These are phyloP conservation scores for Kurtzmaniella natalensis DNA, from an alignment of 1,139 yeast genomes.

Conservation along the genomic window DNA sequence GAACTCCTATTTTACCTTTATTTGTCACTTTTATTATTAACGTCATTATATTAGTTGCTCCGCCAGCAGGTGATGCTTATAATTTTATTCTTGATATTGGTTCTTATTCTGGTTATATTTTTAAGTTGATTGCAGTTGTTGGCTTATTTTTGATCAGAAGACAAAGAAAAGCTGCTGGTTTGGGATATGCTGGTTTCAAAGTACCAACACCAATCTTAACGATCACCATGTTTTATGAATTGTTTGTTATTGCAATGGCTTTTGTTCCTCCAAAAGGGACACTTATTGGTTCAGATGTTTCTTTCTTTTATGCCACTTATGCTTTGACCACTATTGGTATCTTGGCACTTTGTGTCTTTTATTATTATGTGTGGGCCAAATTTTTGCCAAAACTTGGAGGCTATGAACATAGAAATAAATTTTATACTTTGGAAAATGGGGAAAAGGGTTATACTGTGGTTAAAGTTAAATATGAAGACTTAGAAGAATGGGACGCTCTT, in stretches of 20 bases:
- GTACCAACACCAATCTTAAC: constrained; percentile 28
- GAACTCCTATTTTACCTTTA: constrained; percentile 39
- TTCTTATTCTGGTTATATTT: constrained; percentile 31
- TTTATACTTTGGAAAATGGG: constrained; percentile 30
- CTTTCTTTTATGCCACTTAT: constrained; percentile 27
- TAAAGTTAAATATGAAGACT: constrained; percentile 25
- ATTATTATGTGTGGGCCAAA: constrained; percentile 34
- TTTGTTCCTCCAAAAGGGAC: constrained; percentile 32
- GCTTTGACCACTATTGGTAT: constrained; percentile 27
- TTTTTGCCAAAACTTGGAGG: constrained; percentile 30
- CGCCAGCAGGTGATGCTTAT: constrained; percentile 45
- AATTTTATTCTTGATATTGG: constrained; percentile 35
- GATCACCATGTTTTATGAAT: constrained; percentile 25
- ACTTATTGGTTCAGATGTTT: constrained; percentile 32
- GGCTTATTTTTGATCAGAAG: constrained; percentile 34
- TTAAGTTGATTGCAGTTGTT: constrained; percentile 28
- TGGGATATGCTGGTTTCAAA: constrained; percentile 27
- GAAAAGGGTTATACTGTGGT: constrained; percentile 37
- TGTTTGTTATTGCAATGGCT: constrained; percentile 34
- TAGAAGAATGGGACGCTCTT: constrained; percentile 29
- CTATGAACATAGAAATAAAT: constrained; percentile 27
- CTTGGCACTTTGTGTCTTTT: constrained; percentile 23
- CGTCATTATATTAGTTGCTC: constrained; percentile 36
- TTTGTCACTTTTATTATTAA: constrained; percentile 34
- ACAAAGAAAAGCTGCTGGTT: constrained; percentile 29